A percentile compares a stretch with the other conserved stretches of the same genome.
phyloP scores from a whole-genome alignment of 768 basidiomycete genomes.

The Trichaptum fuscoviolaceum region DNA sequence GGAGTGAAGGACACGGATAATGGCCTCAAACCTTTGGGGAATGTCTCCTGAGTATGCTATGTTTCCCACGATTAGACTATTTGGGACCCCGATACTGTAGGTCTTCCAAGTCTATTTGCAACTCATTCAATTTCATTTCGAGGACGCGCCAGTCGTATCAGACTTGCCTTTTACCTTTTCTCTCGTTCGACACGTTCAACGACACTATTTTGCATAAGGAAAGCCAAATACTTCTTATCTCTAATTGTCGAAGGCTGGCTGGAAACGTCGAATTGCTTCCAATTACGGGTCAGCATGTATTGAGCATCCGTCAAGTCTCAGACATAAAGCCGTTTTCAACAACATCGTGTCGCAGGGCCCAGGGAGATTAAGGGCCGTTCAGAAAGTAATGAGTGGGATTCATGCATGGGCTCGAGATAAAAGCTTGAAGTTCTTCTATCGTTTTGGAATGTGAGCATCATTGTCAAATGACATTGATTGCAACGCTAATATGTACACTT shows the following conservation, averaged over 20 bases:
- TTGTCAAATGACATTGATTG: too few relatives aligned
- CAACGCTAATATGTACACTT: slow-evolving; percentile 5
- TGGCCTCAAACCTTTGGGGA: neutral
- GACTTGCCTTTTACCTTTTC: neutral
- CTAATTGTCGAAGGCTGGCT: neutral
- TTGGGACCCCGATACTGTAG: neutral
- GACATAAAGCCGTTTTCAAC: neutral
- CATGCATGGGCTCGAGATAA: slow-evolving; percentile 4
- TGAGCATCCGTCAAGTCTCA: neutral
- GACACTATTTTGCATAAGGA: neutral
- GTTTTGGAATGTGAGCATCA: slow-evolving; percentile 71
- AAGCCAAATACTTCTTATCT: neutral
- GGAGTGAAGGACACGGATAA: neutral
- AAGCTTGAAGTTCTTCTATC: slow-evolving; percentile 48
- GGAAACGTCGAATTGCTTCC: neutral
- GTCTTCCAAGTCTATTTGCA: neutral
- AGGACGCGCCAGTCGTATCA: slow-evolving; percentile 1
- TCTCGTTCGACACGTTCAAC: neutral
- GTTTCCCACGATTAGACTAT: neutral
- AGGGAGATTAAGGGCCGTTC: neutral
- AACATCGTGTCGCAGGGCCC: neutral
- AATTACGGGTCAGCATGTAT: neutral
- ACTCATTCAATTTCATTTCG: neutral
- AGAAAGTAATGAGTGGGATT: neutral
- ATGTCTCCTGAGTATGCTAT: neutral